Evolutionary conservation across 1,139 yeast genomes (phyloP).

Genomic region (Meyerozyma carpophila): DNA sequence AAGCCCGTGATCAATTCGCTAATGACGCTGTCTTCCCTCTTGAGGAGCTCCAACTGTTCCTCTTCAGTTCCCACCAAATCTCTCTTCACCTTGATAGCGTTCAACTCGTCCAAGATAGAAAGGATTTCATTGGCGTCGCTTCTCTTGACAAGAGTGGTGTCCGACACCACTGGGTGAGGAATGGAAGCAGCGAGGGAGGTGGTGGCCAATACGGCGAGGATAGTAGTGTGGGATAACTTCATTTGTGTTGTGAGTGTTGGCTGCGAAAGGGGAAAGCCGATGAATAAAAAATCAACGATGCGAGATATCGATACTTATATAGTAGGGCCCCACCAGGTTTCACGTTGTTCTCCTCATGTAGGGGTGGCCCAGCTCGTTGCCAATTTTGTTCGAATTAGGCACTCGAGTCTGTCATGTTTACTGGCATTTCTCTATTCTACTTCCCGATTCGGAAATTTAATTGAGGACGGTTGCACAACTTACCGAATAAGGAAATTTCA

Average conservation of each 20-base stretch:
- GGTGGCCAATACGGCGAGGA: conserved; percentile 39
- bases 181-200: conserved; percentile 37
- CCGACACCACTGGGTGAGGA: conserved; percentile 18
- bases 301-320: conserved; percentile 5
- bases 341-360: conserved; percentile 3
- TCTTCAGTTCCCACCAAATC: conserved; percentile 24
- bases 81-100: conserved; percentile 30
- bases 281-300: conserved; percentile 1
- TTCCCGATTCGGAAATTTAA: conserved; percentile 8
- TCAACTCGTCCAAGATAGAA: conserved; percentile 29
- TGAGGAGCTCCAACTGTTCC: conserved; percentile 24
- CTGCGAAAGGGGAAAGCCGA: not conserved
- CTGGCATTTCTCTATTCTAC: conserved; percentile 6
- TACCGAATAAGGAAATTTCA: not conserved
- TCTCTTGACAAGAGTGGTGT: conserved; percentile 29
- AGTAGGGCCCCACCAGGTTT: not conserved
- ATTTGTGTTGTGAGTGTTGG: conserved; percentile 14
- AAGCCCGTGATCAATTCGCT: conserved; percentile 35
- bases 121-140: conserved; percentile 31
- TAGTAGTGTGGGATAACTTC: conserved; percentile 41
- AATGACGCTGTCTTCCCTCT: conserved; percentile 36
- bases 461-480: conserved; percentile 4
- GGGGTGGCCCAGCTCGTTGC: not conserved
- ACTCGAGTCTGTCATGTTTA: conserved; percentile 2
- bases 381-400: conserved; percentile 1